A percentile compares a stretch with the other conserved stretches of the same genome.
Conservation (phyloP, 257 asterid species). For the Voacanga thouarsii region DNA sequence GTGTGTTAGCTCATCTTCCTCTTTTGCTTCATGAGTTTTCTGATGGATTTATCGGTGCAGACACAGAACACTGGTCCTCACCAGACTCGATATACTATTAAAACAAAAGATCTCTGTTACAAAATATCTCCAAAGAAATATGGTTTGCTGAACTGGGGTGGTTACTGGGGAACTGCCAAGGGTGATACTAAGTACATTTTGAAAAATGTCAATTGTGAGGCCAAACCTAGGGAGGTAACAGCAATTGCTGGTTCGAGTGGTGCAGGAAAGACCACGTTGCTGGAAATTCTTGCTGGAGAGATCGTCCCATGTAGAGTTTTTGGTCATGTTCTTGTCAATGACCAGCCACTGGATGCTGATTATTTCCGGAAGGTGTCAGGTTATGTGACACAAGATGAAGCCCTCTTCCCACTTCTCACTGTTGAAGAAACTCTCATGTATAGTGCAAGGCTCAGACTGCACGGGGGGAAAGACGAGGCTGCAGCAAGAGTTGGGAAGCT, state of each 20-base stretch:
- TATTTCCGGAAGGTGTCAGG: conserved; percentile 57
- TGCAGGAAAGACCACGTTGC: conserved; percentile 77
- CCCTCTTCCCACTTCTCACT: conserved; percentile 69
- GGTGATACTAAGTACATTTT: conserved; percentile 28
- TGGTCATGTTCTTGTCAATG: conserved; percentile 54
- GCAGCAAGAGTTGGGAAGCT: conserved; percentile 31
- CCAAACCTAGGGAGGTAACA: conserved; percentile 61
- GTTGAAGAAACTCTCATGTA: conserved; percentile 64
- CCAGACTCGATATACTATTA: conserved; percentile 37
- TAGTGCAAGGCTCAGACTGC: conserved; percentile 64
- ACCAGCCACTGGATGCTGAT: conserved; percentile 34
- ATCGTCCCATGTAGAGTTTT: conserved; percentile 27
- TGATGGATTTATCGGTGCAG: conserved; percentile 54
- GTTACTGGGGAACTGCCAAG: conserved; percentile 14
- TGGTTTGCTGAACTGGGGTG: conserved; percentile 20
- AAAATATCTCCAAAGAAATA: conserved; percentile 30
- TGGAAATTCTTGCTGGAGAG: conserved; percentile 58
- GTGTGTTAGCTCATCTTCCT: conserved; percentile 47
- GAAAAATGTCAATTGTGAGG: conserved; percentile 54
- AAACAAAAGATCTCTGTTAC: conserved; percentile 45
- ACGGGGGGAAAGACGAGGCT: conserved; percentile 20
- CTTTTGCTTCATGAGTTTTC: conserved; percentile 13
- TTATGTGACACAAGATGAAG: conserved; percentile 70
- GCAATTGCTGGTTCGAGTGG: conserved; percentile 87
- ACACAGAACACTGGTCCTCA: conserved; percentile 19